Percentiles rank a stretch among this genome's conserved stretches.
Evolutionary conservation across 2,329 filamentous ascomycete species (phyloP).

Genomic region (Neonectria ditissima): DNA sequence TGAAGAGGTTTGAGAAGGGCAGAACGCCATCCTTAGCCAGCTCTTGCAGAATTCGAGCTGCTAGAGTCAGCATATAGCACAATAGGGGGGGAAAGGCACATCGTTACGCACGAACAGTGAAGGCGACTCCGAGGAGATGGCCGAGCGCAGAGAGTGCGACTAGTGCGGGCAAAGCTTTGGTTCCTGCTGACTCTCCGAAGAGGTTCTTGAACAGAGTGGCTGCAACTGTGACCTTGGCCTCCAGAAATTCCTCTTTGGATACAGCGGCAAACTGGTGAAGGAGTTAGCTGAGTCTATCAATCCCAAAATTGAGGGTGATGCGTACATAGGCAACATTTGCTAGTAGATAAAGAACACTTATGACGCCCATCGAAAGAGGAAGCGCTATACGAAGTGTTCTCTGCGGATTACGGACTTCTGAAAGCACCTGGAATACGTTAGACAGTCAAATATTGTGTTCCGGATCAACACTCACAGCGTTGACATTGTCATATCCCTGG

Average conservation of each 20-base stretch:
- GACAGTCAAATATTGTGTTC: background rate
- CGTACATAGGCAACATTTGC: conserved; percentile 29
- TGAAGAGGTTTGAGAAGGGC: conserved; percentile 41
- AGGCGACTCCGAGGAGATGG: conserved; percentile 29
- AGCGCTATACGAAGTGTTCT: conserved; percentile 24
- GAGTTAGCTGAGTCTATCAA: background rate
- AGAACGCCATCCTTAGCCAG: conserved; percentile 33
- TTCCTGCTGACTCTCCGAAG: conserved; percentile 25
- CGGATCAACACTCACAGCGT: conserved; percentile 9
- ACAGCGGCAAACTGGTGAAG: conserved; percentile 21
- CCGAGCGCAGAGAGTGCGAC: conserved; percentile 29
- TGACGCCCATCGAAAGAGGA: conserved; percentile 17
- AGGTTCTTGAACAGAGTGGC: conserved; percentile 26
- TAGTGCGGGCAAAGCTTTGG: conserved; percentile 24
- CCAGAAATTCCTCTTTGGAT: conserved; percentile 19
- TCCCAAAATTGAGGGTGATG: accelerated
- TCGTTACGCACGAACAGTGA: conserved; percentile 22
- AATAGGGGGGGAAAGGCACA: no score
- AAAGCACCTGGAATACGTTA: conserved; percentile 18
- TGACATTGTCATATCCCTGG: conserved; percentile 30
- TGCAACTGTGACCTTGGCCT: conserved; percentile 27
- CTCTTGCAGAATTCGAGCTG: conserved; percentile 38
- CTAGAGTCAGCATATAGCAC: background rate
- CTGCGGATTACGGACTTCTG: conserved; percentile 24
- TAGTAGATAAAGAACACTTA: conserved; percentile 23